Base-by-base conservation (phyloP, 768 basidiomycete genomes). In the Sarcomyxa edulis region DNA sequence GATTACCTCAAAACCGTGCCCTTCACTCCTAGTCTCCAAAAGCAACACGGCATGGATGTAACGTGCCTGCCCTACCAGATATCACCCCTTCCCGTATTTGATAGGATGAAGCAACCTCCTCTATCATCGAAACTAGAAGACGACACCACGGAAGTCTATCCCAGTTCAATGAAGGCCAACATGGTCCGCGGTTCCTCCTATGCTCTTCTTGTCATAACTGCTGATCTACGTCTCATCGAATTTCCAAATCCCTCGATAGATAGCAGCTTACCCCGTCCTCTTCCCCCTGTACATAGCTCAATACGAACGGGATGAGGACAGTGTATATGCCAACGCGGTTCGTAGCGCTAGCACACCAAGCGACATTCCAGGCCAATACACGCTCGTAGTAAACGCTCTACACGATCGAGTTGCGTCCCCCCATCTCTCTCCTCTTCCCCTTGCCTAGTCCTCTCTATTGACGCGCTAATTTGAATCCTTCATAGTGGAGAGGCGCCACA, bases 241-340 rank as follows among this genome's bases (percentile, higher is more conserved):
- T 23, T 12, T 20, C 37, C 23, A 18, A 25, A 7, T 30, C 15
- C n/a, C 16, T n/a, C n/a, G n/a, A 39, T 47, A 80, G 80, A 60
- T 74, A 14, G 69, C 78, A 16, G 77, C 72, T 25, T 79, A 76
- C 45, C 81, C 81, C 3, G 60, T 84, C 22, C 64, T 84, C 15
- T 53, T 84, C n/a, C 81, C 81, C 4, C 51, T 81, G 4, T 84
- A 83, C 55, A 58, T 83, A 7, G 67, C 65, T 14, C 69, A 71
- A 46, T 83, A 80, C 48, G 48, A 67, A 35, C 47, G 55, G 6
- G 31, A 42, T 5, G 40, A 50, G n/a, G 14, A 39, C 42, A n/a
- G 15, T 35, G 39, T 46, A 25, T 21, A 33, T 8, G 30, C 29
- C 5, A 28, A 37, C 19, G 11, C 41, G 30, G 31, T 37, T 43